Base-by-base conservation (phyloP, 306 rosid genomes). In the Trifolium pratense region DNA sequence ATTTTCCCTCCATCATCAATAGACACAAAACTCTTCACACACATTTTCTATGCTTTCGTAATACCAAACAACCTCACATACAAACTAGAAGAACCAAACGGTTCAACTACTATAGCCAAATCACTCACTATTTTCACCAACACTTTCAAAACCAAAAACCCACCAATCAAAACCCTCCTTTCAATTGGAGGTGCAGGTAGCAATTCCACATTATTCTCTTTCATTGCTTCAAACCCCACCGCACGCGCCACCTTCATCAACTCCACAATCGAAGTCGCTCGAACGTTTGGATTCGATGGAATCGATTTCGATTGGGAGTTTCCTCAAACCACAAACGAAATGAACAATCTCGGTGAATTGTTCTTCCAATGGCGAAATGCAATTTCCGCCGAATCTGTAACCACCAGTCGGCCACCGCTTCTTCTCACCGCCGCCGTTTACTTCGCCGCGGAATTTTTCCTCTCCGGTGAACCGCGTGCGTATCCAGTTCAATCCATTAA, bases 231-330 rank as follows among this genome's bases (percentile, higher is more conserved):
- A 0, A 10, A 70, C 3, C 5, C 40, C n/a, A 14, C 83, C 14
- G 75, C 89, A 1, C 90, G 96, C 46, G 64, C 80, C 25, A 34
- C 69, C 49, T 90, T 92, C 88, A 88, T 92, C 48, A 49, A 78
- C 76, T 87, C 94, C 14, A 65, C 91, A 1, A 80, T 88, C 7
- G 37, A 73, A 5, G 85, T 84, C 11, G 92, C 96, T 0, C 84
- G 96, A 7, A 53, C 70, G 39, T 92, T 75, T 52, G 86, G 86
- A 8, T 90, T 92, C 81, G 78, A 88, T 36, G 94, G 96, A 3
- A 9, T 92, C 23, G 94, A 90, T 66, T 81, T 90, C 0, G 94
- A 90, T 18, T 90, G 97, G 97, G 96, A 92, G 14, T 92, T 46
- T 20, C 97, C 97, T 7, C 46, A 9, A 76, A 82, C 7, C 80